Evolutionary conservation across 768 basidiomycete species (phyloP), one percentile per base, ranked within the genome.

Genomic region (Podaxis sp.): DNA sequence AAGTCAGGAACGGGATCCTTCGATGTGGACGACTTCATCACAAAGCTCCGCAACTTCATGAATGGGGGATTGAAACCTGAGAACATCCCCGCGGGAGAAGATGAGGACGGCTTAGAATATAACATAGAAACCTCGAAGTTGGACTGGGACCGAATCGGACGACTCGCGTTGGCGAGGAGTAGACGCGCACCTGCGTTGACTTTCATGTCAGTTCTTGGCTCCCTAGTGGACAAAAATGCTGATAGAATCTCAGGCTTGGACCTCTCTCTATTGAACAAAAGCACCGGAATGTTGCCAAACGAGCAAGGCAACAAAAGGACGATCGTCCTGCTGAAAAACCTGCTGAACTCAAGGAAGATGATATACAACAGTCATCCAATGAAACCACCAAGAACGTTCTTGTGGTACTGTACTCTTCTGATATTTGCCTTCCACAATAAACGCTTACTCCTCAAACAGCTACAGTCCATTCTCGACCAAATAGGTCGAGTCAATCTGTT

Each of bases 21-120:
- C 70, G 96, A 99, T 70, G 78, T 91, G 43, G 94, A 96, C 66
- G 95, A 98, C 59, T 98, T 96, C 67, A 79, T 99, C 58, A 74
- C 85, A 5, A 89, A 89, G 68, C 78, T 94, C 38, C 77, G 89
- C 52, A 81, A 76, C 13, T 91, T 85, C 68, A 90, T 94, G 89
- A 38, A 12, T 40, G 90, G 91, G 17, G 90, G 91, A 4, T 77
- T 80, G 36, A 80, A 81, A 37, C 53, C 85, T 54, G 78, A 79
- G 51, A 70, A 73, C 9, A 62, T 74, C 29, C 61, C 82, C 68
- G 80, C 82, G 2, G 85, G 80, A 22, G 79, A 74, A 2, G 85
- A 86, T 36, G 80, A 76, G n/a, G 85, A 85, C 40, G 82, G 75
- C 25, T 79, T 74, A n/a, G 75, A 76, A 19, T 82, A 75, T 13